phyloP scores from a whole-genome alignment of 805 yeast genomes.

The Ogataea glucozyma region DNA sequence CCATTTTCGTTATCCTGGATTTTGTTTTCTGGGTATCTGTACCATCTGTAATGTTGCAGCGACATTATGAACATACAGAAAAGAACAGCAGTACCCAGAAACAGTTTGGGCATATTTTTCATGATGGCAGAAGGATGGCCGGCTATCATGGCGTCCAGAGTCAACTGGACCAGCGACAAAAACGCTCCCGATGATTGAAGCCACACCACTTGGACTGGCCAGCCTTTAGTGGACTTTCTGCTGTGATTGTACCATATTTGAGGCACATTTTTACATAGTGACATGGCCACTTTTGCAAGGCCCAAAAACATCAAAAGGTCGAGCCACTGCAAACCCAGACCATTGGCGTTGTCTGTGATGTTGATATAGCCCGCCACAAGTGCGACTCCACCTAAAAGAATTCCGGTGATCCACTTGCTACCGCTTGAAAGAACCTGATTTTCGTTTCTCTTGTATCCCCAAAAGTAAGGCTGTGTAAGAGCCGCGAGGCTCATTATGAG shows the following conservation, averaged over 20 bases:
- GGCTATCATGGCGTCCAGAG: constrained; percentile 18
- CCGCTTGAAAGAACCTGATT: constrained; percentile 19
- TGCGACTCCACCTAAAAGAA: not conserved
- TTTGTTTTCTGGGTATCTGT: too few relatives aligned
- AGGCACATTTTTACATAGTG: constrained; percentile 25
- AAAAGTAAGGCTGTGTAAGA: constrained; percentile 24
- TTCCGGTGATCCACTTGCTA: constrained; percentile 6
- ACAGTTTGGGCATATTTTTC: constrained; percentile 25
- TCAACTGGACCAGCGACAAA: constrained; percentile 22
- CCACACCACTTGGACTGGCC: constrained; percentile 28
- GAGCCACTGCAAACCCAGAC: constrained; percentile 20
- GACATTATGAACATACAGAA: constrained; percentile 20
- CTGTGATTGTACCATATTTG: constrained; percentile 24
- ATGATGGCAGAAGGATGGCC: constrained; percentile 15
- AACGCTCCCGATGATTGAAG: constrained; percentile 24
- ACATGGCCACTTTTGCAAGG: constrained; percentile 21
- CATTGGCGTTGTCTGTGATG: constrained; percentile 8
- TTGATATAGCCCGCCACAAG: constrained; percentile 5
- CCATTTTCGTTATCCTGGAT: too few relatives aligned
- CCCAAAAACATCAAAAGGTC: constrained; percentile 26
- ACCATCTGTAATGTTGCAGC: constrained; percentile 29
- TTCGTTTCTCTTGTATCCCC: constrained; percentile 23
- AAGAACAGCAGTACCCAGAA: constrained; percentile 23
- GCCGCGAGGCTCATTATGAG: constrained; percentile 16
- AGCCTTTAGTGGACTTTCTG: constrained; percentile 28